phyloP scores from a whole-genome alignment of 2,329 filamentous ascomycete genomes.

The Penicillium fuscoglaucum region DNA sequence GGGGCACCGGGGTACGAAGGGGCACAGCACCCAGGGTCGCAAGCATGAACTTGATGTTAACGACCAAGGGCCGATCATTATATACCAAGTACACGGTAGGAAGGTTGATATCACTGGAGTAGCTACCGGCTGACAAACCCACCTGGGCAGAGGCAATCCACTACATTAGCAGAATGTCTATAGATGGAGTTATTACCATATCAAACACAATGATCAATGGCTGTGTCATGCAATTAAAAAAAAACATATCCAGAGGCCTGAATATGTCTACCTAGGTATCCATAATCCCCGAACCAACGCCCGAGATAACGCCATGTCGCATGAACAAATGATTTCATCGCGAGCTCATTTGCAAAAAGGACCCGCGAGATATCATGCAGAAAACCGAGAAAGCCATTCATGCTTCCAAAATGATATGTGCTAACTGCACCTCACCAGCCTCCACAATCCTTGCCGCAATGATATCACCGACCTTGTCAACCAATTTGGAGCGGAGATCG shows the following conservation, averaged over 20 bases:
- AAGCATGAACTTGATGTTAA: too few relatives aligned
- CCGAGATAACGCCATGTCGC: slow-evolving; percentile 17
- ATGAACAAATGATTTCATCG: slow-evolving; percentile 1
- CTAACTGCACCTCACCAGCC: slow-evolving; percentile 42
- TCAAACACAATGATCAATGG: not conserved
- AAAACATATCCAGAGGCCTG: not conserved
- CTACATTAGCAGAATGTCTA: not conserved
- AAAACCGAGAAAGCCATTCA: slow-evolving; percentile 14
- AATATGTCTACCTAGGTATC: slow-evolving; percentile 5
- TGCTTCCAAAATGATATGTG: slow-evolving; percentile 39
- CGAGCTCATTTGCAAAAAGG: not conserved
- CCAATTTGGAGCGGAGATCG: slow-evolving; percentile 40
- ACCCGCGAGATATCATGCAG: not conserved
- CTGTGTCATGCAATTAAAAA: not conserved
- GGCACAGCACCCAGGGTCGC: too few relatives aligned
- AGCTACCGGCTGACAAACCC: not conserved
- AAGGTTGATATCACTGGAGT: not conserved
- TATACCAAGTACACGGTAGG: not conserved
- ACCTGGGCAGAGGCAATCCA: not conserved
- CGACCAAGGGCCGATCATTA: too few relatives aligned
- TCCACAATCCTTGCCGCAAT: slow-evolving; percentile 45
- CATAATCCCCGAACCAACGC: slow-evolving; percentile 14
- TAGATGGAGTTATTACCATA: not conserved
- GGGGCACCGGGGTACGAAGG: too few relatives aligned
- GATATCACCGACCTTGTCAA: slow-evolving; percentile 44